These are phyloP conservation scores for Daldinia childiae DNA, from an alignment of 495 filamentous ascomycete genomes.

Conservation along the genomic window DNA sequence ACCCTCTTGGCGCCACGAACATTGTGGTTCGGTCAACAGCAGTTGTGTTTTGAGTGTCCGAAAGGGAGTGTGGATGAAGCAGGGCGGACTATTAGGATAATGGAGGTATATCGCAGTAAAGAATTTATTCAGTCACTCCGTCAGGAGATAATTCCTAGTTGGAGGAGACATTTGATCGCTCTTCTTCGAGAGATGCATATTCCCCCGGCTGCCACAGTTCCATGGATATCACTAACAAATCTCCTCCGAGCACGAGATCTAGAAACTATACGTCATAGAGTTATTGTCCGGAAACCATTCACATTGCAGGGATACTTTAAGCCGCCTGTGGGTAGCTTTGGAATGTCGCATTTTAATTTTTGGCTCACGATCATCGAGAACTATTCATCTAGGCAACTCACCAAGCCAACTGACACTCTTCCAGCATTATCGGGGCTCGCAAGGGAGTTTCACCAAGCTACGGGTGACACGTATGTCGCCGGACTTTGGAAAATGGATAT, in stretches of 20 bases:
- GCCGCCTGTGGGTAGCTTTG: slow-evolving; percentile 24
- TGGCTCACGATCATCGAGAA: slow-evolving; percentile 39
- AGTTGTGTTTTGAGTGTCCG: slow-evolving; percentile 41
- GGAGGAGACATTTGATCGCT: slow-evolving; percentile 23
- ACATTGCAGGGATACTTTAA: slow-evolving; percentile 23
- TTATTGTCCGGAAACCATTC: slow-evolving; percentile 20
- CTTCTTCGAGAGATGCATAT: slow-evolving; percentile 20
- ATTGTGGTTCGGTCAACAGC: slow-evolving; percentile 44
- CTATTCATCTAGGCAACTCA: slow-evolving; percentile 37
- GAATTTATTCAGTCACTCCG: slow-evolving; percentile 40
- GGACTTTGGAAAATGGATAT: slow-evolving; percentile 41
- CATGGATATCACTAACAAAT: slow-evolving; percentile 6
- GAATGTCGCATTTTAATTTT: slow-evolving; percentile 38
- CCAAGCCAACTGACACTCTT: slow-evolving; percentile 33
- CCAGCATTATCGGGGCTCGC: slow-evolving; percentile 42
- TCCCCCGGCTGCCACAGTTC: slow-evolving; percentile 6
- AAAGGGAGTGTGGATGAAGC: slow-evolving; percentile 41
- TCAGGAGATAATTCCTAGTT: slow-evolving; percentile 6
- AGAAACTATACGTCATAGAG: slow-evolving; percentile 14
- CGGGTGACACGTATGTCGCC: slow-evolving; percentile 40
- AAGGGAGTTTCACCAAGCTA: slow-evolving; percentile 34
- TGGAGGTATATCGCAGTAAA: slow-evolving; percentile 42
- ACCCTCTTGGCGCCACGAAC: slow-evolving; percentile 43
- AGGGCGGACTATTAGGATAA: slow-evolving; percentile 32
- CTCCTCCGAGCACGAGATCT: slow-evolving; percentile 5